Conservation (phyloP, 2,329 filamentous ascomycete genomes). For the Aspergillus sp. region DNA sequence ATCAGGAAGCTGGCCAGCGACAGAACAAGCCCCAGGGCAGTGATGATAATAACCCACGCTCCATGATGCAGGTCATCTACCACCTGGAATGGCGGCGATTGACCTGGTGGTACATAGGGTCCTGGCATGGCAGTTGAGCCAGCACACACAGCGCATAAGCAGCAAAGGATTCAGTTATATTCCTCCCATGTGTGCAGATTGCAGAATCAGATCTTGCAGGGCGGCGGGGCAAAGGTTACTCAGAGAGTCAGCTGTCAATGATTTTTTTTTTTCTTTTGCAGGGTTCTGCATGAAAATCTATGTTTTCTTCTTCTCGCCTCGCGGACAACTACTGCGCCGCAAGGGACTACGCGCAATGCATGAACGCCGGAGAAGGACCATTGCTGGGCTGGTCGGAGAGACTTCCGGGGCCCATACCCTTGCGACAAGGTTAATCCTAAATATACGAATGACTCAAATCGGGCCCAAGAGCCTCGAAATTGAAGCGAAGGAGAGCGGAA, state of each 20-base stretch:
- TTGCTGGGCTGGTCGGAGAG: too few species aligned
- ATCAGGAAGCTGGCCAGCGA: constrained; percentile 38
- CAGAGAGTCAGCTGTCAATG: neutral
- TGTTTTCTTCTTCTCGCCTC: too few species aligned
- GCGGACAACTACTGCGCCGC: too few species aligned
- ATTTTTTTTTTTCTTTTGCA: neutral
- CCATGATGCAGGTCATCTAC: constrained; percentile 42
- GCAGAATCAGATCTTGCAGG: neutral
- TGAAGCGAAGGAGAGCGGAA: too few species aligned
- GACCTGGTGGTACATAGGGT: constrained; percentile 32
- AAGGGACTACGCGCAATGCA: too few species aligned
- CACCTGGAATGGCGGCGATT: constrained; percentile 38
- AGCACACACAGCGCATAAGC: neutral
- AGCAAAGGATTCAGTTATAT: constrained; percentile 2
- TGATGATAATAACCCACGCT: constrained; percentile 39
- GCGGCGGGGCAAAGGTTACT: neutral
- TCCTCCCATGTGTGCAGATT: constrained; percentile 1
- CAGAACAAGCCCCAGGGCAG: constrained; percentile 37
- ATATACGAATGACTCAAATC: too few species aligned
- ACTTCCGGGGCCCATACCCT: too few species aligned
- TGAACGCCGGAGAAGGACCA: too few species aligned
- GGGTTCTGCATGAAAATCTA: too few species aligned
- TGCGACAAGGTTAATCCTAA: too few species aligned
- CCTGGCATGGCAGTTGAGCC: constrained; percentile 19
- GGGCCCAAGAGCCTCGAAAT: too few species aligned